A percentile compares a stretch with the other conserved stretches of the same genome.
These are phyloP conservation scores for Annona squamosa DNA, from an alignment of 164 flowering plant species.

Conservation along the genomic window DNA sequence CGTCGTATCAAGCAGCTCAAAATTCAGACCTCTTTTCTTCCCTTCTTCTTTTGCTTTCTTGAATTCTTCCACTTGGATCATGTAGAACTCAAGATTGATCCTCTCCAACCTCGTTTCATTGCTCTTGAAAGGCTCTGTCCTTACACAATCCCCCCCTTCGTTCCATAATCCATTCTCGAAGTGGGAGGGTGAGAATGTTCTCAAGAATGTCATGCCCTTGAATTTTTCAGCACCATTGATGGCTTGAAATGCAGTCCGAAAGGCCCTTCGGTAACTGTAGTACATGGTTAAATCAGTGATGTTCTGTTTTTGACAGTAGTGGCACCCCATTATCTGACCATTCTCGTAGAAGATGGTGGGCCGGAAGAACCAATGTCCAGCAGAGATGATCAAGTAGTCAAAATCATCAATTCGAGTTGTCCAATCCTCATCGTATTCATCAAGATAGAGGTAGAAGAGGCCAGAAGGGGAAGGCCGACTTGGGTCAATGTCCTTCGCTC, in stretches of 20 bases:
- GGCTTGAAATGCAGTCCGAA: constrained; percentile 47
- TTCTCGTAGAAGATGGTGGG: constrained; percentile 39
- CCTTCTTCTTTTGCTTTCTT: constrained; percentile 22
- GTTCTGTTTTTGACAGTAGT: constrained; percentile 31
- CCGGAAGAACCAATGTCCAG: constrained; percentile 64
- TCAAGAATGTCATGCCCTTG: constrained; percentile 37
- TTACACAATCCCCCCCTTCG: constrained; percentile 59
- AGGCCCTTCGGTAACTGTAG: constrained; percentile 46
- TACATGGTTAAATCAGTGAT: constrained; percentile 33
- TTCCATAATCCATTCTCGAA: constrained; percentile 63
- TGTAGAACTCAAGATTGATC: constrained; percentile 19
- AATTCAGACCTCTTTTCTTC: constrained; percentile 22
- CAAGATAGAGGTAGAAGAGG: constrained; percentile 33
- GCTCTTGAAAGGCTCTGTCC: constrained; percentile 39
- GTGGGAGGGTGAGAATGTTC: constrained; percentile 61
- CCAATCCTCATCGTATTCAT: constrained; percentile 33
- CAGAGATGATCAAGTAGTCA: constrained; percentile 51
- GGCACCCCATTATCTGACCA: constrained; percentile 38
- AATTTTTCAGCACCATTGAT: constrained; percentile 31
- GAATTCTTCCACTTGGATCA: constrained; percentile 34
- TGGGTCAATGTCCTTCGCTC: constrained; percentile 30
- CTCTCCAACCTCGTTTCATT: constrained; percentile 25
- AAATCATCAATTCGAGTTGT: constrained; percentile 34
- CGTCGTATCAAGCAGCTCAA: constrained; percentile 30
- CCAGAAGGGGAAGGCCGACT: constrained; percentile 18